Evolutionary conservation across 306 rosid species (phyloP), one percentile per base, ranked within the genome.

Genomic region (Pyrus betulifolia): DNA sequence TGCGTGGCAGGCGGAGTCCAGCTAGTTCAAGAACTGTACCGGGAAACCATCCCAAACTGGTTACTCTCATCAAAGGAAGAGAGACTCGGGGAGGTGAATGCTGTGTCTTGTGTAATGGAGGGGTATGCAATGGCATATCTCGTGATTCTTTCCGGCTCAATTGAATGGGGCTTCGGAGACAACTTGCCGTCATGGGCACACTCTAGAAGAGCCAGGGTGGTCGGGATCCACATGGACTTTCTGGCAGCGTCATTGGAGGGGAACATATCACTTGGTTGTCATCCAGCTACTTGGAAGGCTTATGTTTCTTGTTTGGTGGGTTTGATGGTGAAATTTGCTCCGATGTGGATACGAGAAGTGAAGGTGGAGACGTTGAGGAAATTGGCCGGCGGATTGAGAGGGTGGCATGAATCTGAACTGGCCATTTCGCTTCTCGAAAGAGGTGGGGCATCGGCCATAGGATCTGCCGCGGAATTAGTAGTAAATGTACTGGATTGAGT

Each of bases 1-100:
- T 87, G 89, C 27, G 74, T 83, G 1, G 67, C 90, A 14, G 97
- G 93, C 15, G 96, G 97, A 49, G 78, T 87, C 11, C 85, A 78
- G 31, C 84, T 92, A 67, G 96, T 92, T 40, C 91, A 87, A 64
- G 89, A 84, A 72, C 85, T 92, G 76, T 88, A 85, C 63, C 79
- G 74, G 76, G 89, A 92, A 65, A 85, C 96, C 19, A 85, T 92
- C 81, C 96, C 97, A n/a, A 86, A 93, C 72, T 85, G 96, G 93
- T 65, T 92, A 42, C 82, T 91, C 51, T 85, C 89, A 0, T 71
- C 80, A 35, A 79, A 84, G 75, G 81, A 84, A 57, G 78, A 70
- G 59, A 84, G 82, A 65, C 84, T 63, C 1, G 79, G 76, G 66
- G 74, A 81, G 76, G 82, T 42, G 73, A 79, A 67, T 42, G 80